Conservation (phyloP, 257 asterid species). For the Primulina tabacum region DNA sequence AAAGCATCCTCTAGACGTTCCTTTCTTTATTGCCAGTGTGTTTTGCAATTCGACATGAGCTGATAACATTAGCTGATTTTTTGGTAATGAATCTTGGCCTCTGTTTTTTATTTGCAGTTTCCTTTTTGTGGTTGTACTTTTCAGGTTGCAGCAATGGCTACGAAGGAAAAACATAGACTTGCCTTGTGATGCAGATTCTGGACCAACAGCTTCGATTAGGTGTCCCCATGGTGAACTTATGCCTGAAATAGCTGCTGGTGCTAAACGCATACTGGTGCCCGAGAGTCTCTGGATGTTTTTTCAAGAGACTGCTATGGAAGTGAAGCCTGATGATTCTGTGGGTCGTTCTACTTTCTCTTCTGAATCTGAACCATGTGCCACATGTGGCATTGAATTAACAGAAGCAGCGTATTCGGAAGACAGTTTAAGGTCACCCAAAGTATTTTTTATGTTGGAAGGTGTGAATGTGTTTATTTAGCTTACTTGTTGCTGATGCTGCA, state of each 20-base stretch:
- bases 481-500: constrained; percentile 45
- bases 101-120: not conserved
- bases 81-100: constrained; percentile 1
- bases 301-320: constrained; percentile 60
- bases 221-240: constrained; percentile 87
- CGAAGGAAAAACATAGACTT: constrained; percentile 73
- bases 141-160: constrained; percentile 95
- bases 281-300: constrained; percentile 84
- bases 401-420: constrained; percentile 88
- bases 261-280: constrained; percentile 73
- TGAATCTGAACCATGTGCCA: constrained; percentile 71
- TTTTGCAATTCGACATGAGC: constrained; percentile 2
- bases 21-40: not conserved
- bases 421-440: constrained; percentile 60
- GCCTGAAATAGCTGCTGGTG: constrained; percentile 92
- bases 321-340: constrained; percentile 68
- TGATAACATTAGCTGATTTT: not conserved
- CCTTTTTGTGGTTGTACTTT: constrained; percentile 23
- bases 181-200: constrained; percentile 93
- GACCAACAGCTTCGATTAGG: constrained; percentile 89
- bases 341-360: constrained; percentile 65
- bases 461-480: constrained; percentile 26
- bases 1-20: constrained; percentile 15
- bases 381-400: constrained; percentile 61
- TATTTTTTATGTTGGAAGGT: constrained; percentile 22